These are phyloP conservation scores for Aspergillus transmontanensis DNA, from an alignment of 2,329 filamentous ascomycete species.

Conservation along the genomic window DNA sequence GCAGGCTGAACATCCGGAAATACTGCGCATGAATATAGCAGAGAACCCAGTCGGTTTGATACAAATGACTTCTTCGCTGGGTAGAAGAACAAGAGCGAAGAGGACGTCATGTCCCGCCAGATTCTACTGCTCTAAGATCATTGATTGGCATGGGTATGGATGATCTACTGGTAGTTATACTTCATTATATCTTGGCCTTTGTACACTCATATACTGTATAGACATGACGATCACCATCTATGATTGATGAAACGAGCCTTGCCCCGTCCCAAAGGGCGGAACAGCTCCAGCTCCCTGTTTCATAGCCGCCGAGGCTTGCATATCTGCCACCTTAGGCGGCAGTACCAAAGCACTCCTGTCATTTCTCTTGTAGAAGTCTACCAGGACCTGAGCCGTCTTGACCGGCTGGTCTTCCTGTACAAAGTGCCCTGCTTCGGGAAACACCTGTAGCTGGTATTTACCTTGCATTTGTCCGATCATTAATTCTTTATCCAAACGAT, in stretches of 20 bases:
- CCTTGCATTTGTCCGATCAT: constrained; percentile 98
- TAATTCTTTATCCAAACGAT: constrained; percentile 84
- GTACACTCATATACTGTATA: neutral
- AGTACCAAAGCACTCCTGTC: constrained; percentile 82
- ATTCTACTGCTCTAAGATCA: neutral
- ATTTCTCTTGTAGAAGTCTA: constrained; percentile 90
- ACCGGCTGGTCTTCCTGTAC: constrained; percentile 93
- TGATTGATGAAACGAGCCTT: neutral
- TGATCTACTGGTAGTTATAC: neutral
- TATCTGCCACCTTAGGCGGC: constrained; percentile 85
- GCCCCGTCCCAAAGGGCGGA: neutral
- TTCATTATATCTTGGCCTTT: neutral
- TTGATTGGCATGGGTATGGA: neutral
- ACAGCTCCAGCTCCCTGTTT: constrained; percentile 30
- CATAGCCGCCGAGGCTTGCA: constrained; percentile 52
- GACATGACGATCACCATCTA: neutral
- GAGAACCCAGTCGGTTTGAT: neutral
- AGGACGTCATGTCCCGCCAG: neutral
- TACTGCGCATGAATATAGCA: neutral
- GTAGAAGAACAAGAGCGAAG: no score
- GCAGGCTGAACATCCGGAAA: neutral
- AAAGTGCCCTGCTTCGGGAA: constrained; percentile 94
- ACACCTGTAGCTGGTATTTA: constrained; percentile 93
- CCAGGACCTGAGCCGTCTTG: constrained; percentile 80
- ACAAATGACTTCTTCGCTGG: neutral